Percentiles rank a stretch among this genome's conserved stretches.
Evolutionary conservation across 352 stramenopile genomes (phyloP).

Genomic region (Globisporangium yorkense): DNA sequence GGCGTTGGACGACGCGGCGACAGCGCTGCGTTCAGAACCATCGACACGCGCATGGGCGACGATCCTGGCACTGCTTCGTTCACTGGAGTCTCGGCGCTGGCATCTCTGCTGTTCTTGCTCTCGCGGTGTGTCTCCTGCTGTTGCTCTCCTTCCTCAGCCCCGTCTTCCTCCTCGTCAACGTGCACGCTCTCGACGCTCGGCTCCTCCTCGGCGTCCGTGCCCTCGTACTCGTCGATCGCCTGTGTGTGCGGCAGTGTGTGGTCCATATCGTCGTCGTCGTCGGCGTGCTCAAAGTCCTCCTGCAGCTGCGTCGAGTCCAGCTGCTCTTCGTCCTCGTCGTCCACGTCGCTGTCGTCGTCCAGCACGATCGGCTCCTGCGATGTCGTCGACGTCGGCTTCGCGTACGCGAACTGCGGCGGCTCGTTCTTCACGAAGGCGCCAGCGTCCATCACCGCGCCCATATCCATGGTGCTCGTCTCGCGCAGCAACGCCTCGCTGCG

Average conservation of each 20-base stretch:
- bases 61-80: not conserved
- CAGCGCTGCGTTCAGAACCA: not conserved
- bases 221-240: constrained; percentile 9
- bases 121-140: not conserved
- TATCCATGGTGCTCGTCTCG: not conserved
- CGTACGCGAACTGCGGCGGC: not conserved
- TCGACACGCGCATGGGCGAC: not conserved
- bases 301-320: not conserved
- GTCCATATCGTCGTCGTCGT: constrained; percentile 14
- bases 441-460: not conserved
- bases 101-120: not conserved
- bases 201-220: constrained; percentile 6
- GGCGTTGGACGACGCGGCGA: not conserved
- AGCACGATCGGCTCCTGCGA: constrained; percentile 6
- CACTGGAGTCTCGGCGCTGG: not conserved
- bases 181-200: constrained; percentile 4
- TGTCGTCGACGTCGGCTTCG: constrained; percentile 8
- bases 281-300: constrained; percentile 17
- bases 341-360: constrained; percentile 6
- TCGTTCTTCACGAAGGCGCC: not conserved
- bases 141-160: not conserved
- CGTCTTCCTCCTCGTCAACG: not conserved
- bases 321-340: not conserved
- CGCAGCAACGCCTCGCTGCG: not conserved
- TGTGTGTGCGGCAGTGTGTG: constrained; percentile 3